Evolutionary conservation across 129 eudicot species (phyloP).

Genomic region (Pittosporum tobira): DNA sequence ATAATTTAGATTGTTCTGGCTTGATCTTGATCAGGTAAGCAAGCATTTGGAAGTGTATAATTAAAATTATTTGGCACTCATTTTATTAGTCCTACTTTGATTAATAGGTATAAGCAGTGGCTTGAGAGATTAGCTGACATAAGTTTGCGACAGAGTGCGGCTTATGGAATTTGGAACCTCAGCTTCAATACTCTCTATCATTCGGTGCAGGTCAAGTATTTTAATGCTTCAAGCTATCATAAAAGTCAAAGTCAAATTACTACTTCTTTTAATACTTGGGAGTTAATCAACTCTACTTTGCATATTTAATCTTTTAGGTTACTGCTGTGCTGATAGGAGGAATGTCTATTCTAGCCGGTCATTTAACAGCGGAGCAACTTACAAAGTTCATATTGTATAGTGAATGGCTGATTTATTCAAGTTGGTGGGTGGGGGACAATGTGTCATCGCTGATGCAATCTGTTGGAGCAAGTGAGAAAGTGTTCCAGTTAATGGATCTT

Average conservation of each 20-base stretch:
- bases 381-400: constrained; percentile 94
- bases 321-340: constrained; percentile 97
- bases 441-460: constrained; percentile 91
- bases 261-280: constrained; percentile 9
- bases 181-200: constrained; percentile 94
- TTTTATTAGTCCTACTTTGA: constrained; percentile 10
- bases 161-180: constrained; percentile 93
- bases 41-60: constrained; percentile 8
- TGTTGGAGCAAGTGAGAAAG: constrained; percentile 98
- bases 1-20: background rate
- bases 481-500: constrained; percentile 89
- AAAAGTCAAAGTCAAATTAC: background rate
- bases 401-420: constrained; percentile 97
- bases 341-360: constrained; percentile 81
- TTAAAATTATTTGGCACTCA: background rate
- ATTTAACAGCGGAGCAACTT: constrained; percentile 90
- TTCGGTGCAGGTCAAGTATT: constrained; percentile 77
- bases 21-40: background rate
- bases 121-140: constrained; percentile 74
- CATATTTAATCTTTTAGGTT: constrained; percentile 45
- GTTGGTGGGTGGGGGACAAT: constrained; percentile 98
- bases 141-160: constrained; percentile 87
- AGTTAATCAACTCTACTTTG: constrained; percentile 14
- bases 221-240: constrained; percentile 8
- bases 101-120: constrained; percentile 66